Base-by-base conservation (phyloP, 1,139 yeast genomes). In the Geotrichum armillariae region DNA sequence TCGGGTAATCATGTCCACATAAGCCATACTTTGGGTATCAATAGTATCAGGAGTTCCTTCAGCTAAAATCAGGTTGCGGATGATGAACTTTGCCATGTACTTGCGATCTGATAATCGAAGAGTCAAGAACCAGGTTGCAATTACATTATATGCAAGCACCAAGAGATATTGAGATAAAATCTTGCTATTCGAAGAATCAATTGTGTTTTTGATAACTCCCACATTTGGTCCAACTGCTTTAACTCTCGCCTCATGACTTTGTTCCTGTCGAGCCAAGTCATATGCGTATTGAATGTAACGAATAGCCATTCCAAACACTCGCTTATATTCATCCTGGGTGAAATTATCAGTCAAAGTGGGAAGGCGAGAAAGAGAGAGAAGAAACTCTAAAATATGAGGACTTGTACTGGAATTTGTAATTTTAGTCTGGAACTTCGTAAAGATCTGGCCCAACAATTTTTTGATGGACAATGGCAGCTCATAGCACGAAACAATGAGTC, bases 291-390 rank as follows among this genome's bases (percentile, higher is more conserved):
- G 88, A 52, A 88, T 84, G 60, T 83, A 85, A 59, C 83, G 83
- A 69, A 88, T 85, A 0, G 91, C 85, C 64, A 88, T 85, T 0
- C 88, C 96, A 70, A 88, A 86, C 0, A 89, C 88, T 45, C 91
- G 73, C 58, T 82, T 84, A 63, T 78, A 85, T 60, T 89, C 96
- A 49, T 85, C 95, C 36, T 77, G 76, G 2, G 88, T 85, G 62
- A 88, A 83, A 59, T 84, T 84, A 1, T 86, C 77, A 0, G 87
- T 83, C 49, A 88, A 68, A 1, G 79, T 68, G 0, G 94, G 93
- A 38, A 85, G 73, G 49, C 83, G 77, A 1, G 86, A 78, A 39
- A 89, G 68, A 1, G 89, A 77, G 56, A 82, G 68, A 53, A 89
- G 70, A 57, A 89, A 85, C 60, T 89, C 96, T 54, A 89, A 70